Evolutionary conservation across 768 basidiomycete species (phyloP), one percentile per base, ranked within the genome.

Genomic region (Lentinula detonsa): DNA sequence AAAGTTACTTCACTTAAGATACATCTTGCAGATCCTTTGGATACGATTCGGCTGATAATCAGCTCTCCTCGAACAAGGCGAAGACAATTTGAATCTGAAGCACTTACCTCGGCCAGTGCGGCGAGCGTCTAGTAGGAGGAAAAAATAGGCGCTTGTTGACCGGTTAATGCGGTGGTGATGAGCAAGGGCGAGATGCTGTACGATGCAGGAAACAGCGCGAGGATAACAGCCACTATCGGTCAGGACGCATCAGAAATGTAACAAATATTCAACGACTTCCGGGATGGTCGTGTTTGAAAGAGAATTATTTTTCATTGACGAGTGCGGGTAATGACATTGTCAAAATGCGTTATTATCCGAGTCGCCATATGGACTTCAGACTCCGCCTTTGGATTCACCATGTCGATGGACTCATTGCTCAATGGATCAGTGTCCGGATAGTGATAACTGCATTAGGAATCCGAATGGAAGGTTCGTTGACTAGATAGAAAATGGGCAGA

Each of bases 231-330:
- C 55, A 56, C 55, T 40, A 56, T 56, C 55, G 55, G 55, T 43
- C 40, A 56, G 55, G 31, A 31, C 55, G 55, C 55, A 56, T 56
- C 55, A 56, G 55, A 56, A 56, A 28, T 23, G 16, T 2, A 28
- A 37, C 39, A 16, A 42, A 55, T 42, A 42, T 56, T 45, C 11
- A 23, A n/a, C 16, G 40, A 16, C 13, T 43, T 43, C 55, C 55
- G 55, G 15, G 28, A 40, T 56, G 39, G 4, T 56, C 55, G 55
- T 56, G 55, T 56, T 56, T 56, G 55, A 18, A 40, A 43, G 37
- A 54, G 8, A 40, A n/a, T 23, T 23, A 23, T 23, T 23, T 35
- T n/a, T 11, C 55, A 13, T 31, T 16, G 39, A 43, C 28, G 55
- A 43, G 55, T 21, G 39, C 40, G 40, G 40, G 23, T 13, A 56